These are phyloP conservation scores for Kwoniella europaea DNA, from an alignment of 768 basidiomycete species.

Conservation along the genomic window DNA sequence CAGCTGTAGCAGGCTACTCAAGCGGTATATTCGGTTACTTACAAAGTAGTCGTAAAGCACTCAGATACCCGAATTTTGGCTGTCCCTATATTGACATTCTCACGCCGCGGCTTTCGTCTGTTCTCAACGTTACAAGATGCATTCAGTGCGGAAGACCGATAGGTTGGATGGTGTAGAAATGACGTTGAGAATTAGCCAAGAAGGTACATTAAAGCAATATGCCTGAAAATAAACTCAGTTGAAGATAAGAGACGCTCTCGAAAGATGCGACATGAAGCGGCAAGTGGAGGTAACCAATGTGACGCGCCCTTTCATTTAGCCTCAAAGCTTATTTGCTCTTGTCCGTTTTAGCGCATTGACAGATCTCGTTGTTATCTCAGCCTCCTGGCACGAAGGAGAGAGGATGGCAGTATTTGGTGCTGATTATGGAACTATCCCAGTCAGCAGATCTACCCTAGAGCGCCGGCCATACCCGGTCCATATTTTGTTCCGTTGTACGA, in stretches of 20 bases:
- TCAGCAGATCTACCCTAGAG: no score
- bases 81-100: not conserved
- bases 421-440: no score
- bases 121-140: no score
- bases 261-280: not conserved
- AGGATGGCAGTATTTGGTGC: no score
- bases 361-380: not conserved
- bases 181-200: not conserved
- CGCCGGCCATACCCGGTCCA: no score
- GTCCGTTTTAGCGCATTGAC: not conserved
- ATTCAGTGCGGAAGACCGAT: not conserved
- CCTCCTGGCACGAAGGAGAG: no score
- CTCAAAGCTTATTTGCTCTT: not conserved
- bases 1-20: not conserved
- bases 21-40: conserved; percentile 3
- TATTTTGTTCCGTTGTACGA: no score
- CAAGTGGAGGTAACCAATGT: no score
- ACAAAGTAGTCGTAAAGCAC: not conserved
- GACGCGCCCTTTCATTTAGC: not conserved
- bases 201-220: not conserved
- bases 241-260: not conserved
- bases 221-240: not conserved
- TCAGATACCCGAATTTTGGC: conserved; percentile 4
- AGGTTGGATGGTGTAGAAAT: not conserved
- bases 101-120: not conserved